Percentiles rank a stretch among this genome's conserved stretches.
Conservation (phyloP, 345 rosid species). For the Xanthoceras sorbifolium region DNA sequence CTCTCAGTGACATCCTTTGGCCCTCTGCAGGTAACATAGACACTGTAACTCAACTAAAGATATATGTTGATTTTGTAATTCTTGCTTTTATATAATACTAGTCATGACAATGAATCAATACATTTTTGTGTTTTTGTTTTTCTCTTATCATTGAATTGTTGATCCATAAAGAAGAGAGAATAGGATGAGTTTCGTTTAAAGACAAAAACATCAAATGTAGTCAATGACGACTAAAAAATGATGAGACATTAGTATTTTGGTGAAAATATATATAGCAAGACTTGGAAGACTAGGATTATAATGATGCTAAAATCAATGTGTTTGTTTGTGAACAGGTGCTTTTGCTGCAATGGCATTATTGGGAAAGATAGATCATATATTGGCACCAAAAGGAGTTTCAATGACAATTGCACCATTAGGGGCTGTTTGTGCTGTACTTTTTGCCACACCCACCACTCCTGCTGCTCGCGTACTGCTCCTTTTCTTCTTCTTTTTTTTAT, state of each 20-base stretch:
- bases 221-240: too few species aligned
- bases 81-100: neutral
- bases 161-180: too few species aligned
- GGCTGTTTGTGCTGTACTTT: slow-evolving; percentile 86
- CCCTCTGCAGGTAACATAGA: slow-evolving; percentile 80
- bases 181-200: too few species aligned
- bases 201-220: neutral
- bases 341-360: slow-evolving; percentile 92
- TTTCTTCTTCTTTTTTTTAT: too few species aligned
- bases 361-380: slow-evolving; percentile 81
- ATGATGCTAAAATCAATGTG: neutral
- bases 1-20: slow-evolving; percentile 85
- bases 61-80: neutral
- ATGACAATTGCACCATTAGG: slow-evolving; percentile 90
- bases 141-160: neutral
- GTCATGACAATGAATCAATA: neutral
- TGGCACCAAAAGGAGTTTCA: slow-evolving; percentile 72
- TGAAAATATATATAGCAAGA: neutral
- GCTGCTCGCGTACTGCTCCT: slow-evolving; percentile 60
- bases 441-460: slow-evolving; percentile 77
- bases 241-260: too few species aligned
- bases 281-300: neutral
- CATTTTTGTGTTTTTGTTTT: neutral
- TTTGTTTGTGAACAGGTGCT: slow-evolving; percentile 65
- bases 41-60: neutral